Percentiles rank a stretch among this genome's conserved stretches.
Evolutionary conservation across 768 basidiomycete species (phyloP).

Genomic region (Tremella yokohamensis): DNA sequence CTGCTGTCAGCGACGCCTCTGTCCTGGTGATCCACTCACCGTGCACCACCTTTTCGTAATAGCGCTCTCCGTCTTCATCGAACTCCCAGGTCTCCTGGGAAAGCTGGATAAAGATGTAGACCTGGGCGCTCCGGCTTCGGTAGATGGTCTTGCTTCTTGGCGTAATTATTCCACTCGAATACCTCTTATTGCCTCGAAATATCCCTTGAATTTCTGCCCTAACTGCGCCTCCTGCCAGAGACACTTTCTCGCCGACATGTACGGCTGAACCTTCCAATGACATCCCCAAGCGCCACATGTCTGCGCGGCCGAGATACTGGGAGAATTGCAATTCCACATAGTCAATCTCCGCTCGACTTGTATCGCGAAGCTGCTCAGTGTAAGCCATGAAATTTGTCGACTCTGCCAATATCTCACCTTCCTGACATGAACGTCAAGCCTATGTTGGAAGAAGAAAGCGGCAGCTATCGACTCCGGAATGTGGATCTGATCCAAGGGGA

Average conservation of each 20-base stretch:
- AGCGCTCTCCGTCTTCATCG: slow-evolving; percentile 89
- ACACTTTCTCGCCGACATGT: slow-evolving; percentile 76
- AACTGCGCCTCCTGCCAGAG: slow-evolving; percentile 74
- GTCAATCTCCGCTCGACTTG: slow-evolving; percentile 50
- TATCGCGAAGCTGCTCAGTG: slow-evolving; percentile 55
- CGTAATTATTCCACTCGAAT: slow-evolving; percentile 71
- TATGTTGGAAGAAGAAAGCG: slow-evolving; percentile 37
- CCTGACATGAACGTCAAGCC: slow-evolving; percentile 34
- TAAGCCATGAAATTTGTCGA: neutral
- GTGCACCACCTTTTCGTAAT: slow-evolving; percentile 95
- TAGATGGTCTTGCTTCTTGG: slow-evolving; percentile 81
- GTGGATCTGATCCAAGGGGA: slow-evolving; percentile 36
- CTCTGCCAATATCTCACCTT: slow-evolving; percentile 20
- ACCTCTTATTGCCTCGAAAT: slow-evolving; percentile 58
- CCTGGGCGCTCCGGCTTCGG: slow-evolving; percentile 82
- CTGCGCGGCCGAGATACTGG: slow-evolving; percentile 89
- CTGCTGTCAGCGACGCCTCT: slow-evolving; percentile 16
- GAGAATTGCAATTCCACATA: slow-evolving; percentile 82
- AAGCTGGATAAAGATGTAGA: slow-evolving; percentile 93
- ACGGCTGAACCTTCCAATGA: slow-evolving; percentile 75
- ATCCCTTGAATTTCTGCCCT: slow-evolving; percentile 74
- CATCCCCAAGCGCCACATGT: slow-evolving; percentile 93
- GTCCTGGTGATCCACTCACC: slow-evolving; percentile 48
- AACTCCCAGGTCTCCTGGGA: slow-evolving; percentile 97
- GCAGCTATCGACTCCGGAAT: slow-evolving; percentile 40